Evolutionary conservation across 495 filamentous ascomycete species (phyloP).

Genomic region (Lasiosphaeria miniovina): DNA sequence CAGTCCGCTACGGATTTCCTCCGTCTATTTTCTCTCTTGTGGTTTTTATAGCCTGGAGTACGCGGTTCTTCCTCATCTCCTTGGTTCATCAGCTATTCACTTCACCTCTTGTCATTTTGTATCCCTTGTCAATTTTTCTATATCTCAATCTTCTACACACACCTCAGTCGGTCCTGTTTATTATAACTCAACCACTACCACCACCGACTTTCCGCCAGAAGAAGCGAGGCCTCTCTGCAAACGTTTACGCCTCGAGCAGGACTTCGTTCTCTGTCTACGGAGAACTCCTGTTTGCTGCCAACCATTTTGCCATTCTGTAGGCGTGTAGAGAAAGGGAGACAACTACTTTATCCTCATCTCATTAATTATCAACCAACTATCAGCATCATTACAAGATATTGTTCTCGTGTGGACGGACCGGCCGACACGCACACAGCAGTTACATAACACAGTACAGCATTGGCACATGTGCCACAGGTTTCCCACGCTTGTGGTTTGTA

Average conservation of each 20-base stretch:
- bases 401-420: too few species aligned
- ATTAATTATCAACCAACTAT: background rate
- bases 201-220: too few species aligned
- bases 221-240: too few species aligned
- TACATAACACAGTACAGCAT: background rate
- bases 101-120: background rate
- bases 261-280: too few species aligned
- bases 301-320: too few species aligned
- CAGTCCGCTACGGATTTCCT: background rate
- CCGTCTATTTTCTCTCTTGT: background rate
- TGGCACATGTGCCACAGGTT: too few species aligned
- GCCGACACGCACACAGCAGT: background rate
- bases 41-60: background rate
- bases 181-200: too few species aligned
- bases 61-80: background rate
- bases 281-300: too few species aligned
- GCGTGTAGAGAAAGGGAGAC: background rate
- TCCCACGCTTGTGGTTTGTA: too few species aligned
- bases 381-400: too few species aligned
- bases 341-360: background rate
- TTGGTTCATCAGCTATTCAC: background rate
- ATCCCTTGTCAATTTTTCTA: background rate
- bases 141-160: background rate
- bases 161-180: too few species aligned
- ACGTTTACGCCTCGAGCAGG: too few species aligned